Evolutionary conservation across 2,329 filamentous ascomycete species (phyloP), one percentile per base, ranked within the genome.

Genomic region (Scytalidium sp.): DNA sequence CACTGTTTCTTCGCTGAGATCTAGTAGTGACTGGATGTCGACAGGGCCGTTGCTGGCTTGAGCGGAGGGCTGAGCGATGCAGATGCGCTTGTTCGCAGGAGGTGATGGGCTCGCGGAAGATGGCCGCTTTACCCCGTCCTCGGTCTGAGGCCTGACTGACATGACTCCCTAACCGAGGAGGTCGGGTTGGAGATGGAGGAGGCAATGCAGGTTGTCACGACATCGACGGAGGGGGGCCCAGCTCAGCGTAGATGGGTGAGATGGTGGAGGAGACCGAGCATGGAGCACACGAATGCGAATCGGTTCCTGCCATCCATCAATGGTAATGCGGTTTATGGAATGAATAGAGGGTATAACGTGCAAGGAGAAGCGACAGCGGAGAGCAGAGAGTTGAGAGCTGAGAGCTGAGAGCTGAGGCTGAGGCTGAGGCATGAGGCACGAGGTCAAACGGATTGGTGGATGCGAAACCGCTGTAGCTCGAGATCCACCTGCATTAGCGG

Each of bases 1-100:
- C 10, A 63, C 52, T 8, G 51, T 55, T 32, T 58, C 55, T 50
- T 60, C 58, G 20, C 56, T 50, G 19, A 62, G 46, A 22, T 53
- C 25, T 6, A 63, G 45, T 41, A 59, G 56, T 11, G 46, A 42
- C 27, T 51, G 49, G 19, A 60, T 56, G 23, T 43, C 19, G 10
- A 25, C 17, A n/a, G 32, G 32, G 17, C 13, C 6, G 32, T 15
- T 36, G 32, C n/a, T 32, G 25, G 40, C 41, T 41, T 36, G 20
- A n/a, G 50, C 46, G 19, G 52, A 49, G 8, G 47, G 25, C 13
- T 27, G 32, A 36, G 32, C 32, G 32, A 36, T 47, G 42, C 53
- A 49, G 44, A 50, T 42, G 3, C 50, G 55, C 45, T 56, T 54
- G 27, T 22, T 41, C 7, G 46, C 45, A 17, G 53, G 46, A 17